A percentile compares a stretch with the other conserved stretches of the same genome.
These are phyloP conservation scores for Arbutus unedo DNA, from an alignment of 148 eudicot species.

Conservation along the genomic window DNA sequence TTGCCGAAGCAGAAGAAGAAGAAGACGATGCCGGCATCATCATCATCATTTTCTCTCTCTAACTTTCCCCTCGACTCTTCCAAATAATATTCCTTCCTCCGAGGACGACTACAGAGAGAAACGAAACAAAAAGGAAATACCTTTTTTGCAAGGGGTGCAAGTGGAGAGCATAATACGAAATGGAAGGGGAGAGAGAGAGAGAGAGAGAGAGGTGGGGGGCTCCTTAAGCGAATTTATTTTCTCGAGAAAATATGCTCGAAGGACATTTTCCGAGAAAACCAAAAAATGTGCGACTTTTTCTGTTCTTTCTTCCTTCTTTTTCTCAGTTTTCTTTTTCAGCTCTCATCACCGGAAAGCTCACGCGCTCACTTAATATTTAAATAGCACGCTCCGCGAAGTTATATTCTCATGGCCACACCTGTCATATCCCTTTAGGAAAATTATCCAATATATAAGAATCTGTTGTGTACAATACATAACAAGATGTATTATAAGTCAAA, in stretches of 20 bases:
- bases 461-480: too few species aligned
- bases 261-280: slow-evolving; percentile 9
- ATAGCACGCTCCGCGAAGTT: background rate
- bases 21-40: slow-evolving; percentile 7
- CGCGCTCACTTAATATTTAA: background rate
- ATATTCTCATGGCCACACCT: background rate
- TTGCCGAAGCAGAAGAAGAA: slow-evolving; percentile 45
- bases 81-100: background rate
- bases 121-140: background rate
- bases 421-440: too few species aligned
- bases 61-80: background rate
- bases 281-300: background rate
- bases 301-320: background rate
- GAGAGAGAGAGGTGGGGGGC: background rate
- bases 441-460: too few species aligned
- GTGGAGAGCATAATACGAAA: background rate
- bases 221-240: background rate
- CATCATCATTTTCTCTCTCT: background rate
- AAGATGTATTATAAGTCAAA: too few species aligned
- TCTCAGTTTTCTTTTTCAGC: background rate
- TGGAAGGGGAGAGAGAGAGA: too few species aligned
- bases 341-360: background rate
- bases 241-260: background rate
- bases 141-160: background rate
- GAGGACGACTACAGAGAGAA: background rate